phyloP scores from a whole-genome alignment of 169 alveolate genomes.

The Blepharisma undulans region DNA sequence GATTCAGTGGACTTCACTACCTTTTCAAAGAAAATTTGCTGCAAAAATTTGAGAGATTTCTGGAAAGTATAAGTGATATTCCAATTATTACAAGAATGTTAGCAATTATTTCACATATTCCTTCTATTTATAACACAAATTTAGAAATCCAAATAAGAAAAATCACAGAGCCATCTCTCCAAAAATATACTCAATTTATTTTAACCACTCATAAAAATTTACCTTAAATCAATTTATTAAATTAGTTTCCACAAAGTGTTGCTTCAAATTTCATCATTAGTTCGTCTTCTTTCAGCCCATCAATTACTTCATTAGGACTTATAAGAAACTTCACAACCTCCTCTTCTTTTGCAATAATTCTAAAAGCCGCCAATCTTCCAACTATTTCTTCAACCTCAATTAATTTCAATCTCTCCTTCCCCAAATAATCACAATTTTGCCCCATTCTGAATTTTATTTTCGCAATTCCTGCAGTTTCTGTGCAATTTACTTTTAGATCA shows the following conservation, averaged over 20 bases:
- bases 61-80: not conserved
- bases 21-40: not conserved
- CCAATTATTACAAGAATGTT: not conserved
- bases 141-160: not conserved
- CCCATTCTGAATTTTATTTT: not conserved
- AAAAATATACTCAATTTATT: not conserved
- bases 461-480: not conserved
- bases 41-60: not conserved
- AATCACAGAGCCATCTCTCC: not conserved
- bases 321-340: not conserved
- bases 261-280: not conserved
- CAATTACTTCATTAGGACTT: slow-evolving; percentile 14
- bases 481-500: not conserved
- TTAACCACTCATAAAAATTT: not conserved
- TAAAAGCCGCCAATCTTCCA: not conserved
- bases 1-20: not conserved
- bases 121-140: not conserved
- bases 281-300: not conserved
- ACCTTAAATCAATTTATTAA: not conserved
- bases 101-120: not conserved
- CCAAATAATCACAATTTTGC: not conserved
- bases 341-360: not conserved
- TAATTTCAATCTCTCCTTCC: not conserved
- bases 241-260: not conserved
- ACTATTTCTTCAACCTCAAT: not conserved